Base-by-base conservation (phyloP, 1,284 basidiomycete species). In the Ustilago tritici region DNA sequence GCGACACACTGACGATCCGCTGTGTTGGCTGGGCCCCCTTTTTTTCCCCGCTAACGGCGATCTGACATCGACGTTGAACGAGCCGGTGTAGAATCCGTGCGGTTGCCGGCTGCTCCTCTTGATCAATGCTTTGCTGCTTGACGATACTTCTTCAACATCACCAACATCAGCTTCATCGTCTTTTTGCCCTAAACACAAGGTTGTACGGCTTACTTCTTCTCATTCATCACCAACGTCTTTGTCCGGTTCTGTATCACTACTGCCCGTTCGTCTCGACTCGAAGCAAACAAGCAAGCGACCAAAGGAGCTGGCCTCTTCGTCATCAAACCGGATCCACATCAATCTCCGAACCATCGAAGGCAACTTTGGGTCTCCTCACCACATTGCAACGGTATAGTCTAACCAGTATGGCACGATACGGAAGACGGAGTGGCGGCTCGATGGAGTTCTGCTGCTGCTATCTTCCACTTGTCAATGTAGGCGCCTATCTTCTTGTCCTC, bases 391-490 rank as follows among this genome's bases (percentile, higher is more conserved):
- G n/a, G 11, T 19, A 46, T 32, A 46, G 32, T 10, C 23, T 19
- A 17, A 11, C 4, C 57, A 73, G 14, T 15, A 73, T 73, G 65
- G 55, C 40, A n/a, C 57, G 65, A 41, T 41, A 53, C 12, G 57
- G 64, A 40, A 56, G 53, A 12, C 52, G 65, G 34, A 57, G 50
- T 15, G 57, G 76, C 52, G 54, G 79, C 57, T 67, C 79, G 17
- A 63, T 80, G 61, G 79, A 79, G 49, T 85, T 85, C 62, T 84
- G 82, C 71, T 85, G 84, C 67, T 85, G 80, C 71, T 79, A 68
- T 12, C 60, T 84, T 3, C 84, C 84, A 10, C 78, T 86, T 23
- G 81, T 86, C 60, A 86, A 86, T 31, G 56, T 79, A 7, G 84
- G 84, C 5, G 84, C 84, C 4, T 86, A 86, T 60, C 54, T 81